These are phyloP conservation scores for Solanum piurae DNA, from an alignment of 257 asterid genomes.

Conservation along the genomic window DNA sequence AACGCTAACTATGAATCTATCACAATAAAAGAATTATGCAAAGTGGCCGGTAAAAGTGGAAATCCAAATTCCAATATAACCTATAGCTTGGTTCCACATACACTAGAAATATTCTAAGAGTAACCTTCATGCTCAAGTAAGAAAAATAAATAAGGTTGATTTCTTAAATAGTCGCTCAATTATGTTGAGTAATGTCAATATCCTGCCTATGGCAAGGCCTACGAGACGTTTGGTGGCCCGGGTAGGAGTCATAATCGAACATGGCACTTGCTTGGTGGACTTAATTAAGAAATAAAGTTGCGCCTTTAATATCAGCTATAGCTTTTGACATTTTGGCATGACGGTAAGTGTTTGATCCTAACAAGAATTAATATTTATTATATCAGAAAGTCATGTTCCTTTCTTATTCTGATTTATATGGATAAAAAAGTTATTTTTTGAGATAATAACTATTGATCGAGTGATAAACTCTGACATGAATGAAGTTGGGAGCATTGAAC, in stretches of 20 bases:
- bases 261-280: no score
- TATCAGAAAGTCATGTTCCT: no score
- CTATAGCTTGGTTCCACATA: neutral
- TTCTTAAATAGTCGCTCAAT: neutral
- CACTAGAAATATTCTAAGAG: neutral
- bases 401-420: neutral
- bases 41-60: neutral
- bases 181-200: no score
- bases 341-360: no score
- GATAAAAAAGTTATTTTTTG: no score
- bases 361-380: no score
- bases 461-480: neutral
- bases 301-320: no score
- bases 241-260: no score
- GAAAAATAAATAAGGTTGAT: neutral
- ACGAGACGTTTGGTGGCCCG: no score
- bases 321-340: no score
- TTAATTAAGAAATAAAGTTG: no score
- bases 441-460: neutral
- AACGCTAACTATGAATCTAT: neutral
- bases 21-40: neutral
- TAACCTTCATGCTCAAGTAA: neutral
- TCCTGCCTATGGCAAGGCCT: no score
- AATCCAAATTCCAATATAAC: neutral
- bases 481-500: neutral